These are phyloP conservation scores for Usnea hakonensis DNA, from an alignment of 495 filamentous ascomycete species.

Conservation along the genomic window DNA sequence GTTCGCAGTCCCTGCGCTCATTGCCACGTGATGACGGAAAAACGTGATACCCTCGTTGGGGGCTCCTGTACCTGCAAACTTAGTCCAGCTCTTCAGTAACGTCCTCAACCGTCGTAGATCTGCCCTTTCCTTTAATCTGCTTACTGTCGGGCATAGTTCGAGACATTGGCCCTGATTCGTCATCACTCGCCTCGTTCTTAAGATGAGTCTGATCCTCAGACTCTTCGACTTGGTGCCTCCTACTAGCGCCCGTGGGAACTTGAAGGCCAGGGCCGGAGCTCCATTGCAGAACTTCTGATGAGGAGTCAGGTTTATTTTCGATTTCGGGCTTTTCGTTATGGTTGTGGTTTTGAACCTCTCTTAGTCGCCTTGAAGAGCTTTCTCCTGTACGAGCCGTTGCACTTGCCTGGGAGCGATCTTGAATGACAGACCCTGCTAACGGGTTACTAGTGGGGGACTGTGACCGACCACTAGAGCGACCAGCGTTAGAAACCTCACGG, in stretches of 20 bases:
- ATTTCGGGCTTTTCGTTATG: neutral
- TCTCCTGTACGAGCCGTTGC: neutral
- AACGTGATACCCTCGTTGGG: neutral
- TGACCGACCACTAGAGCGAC: neutral
- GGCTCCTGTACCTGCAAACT: neutral
- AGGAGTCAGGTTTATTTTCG: neutral
- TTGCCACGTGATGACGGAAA: neutral
- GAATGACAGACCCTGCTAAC: neutral
- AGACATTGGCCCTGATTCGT: conserved; percentile 6
- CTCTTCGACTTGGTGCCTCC: neutral
- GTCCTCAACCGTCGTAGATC: conserved; percentile 44
- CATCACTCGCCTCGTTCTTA: neutral
- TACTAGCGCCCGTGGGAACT: neutral
- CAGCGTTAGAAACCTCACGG: conserved; percentile 4
- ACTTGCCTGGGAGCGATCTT: neutral
- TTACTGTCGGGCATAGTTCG: neutral
- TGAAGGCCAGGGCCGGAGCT: neutral
- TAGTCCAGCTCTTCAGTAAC: conserved; percentile 31
- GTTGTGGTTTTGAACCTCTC: neutral
- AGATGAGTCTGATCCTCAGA: neutral
- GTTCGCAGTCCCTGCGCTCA: conserved; percentile 8
- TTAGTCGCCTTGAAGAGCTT: neutral
- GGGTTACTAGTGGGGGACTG: neutral
- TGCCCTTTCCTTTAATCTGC: conserved; percentile 40
- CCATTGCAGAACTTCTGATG: neutral